Percentiles rank a stretch among this genome's conserved stretches.
phyloP scores from a whole-genome alignment of 2,329 filamentous ascomycete species.

The Ilyonectria sp. region DNA sequence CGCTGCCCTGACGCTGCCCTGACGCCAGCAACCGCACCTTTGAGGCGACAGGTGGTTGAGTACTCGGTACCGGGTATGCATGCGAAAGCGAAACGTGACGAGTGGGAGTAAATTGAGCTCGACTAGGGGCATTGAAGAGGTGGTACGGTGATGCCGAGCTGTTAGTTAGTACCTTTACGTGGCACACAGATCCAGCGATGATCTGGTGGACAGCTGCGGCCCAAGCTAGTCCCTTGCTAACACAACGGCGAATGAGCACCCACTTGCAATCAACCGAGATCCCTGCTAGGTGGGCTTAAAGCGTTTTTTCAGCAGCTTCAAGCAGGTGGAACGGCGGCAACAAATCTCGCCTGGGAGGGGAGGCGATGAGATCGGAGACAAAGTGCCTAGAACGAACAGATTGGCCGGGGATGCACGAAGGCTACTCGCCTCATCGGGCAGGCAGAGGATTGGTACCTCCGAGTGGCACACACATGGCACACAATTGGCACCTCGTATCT shows the following conservation, averaged over 20 bases:
- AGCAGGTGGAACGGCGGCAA: constrained; percentile 39
- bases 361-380: constrained; percentile 41
- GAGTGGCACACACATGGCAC: neutral
- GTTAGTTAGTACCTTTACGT: constrained; percentile 38
- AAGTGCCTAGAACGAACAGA: constrained; percentile 23
- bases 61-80: constrained; percentile 3
- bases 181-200: neutral
- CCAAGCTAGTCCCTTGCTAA: constrained; percentile 29
- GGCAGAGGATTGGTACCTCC: constrained; percentile 8
- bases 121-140: constrained; percentile 36
- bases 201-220: neutral
- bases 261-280: constrained; percentile 25
- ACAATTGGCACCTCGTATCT: constrained; percentile 8
- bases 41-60: constrained; percentile 17
- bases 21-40: constrained; percentile 15
- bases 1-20: constrained; percentile 16
- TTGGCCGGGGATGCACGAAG: constrained; percentile 19
- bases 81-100: constrained; percentile 38
- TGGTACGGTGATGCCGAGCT: constrained; percentile 32
- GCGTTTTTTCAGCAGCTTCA: constrained; percentile 39
- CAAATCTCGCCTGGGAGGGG: constrained; percentile 46
- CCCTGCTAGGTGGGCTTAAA: constrained; percentile 43
- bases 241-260: constrained; percentile 26
- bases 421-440: constrained; percentile 24
- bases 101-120: constrained; percentile 42